A percentile compares a stretch with the other conserved stretches of the same genome.
Evolutionary conservation across 352 stramenopile genomes (phyloP).

Genomic region (Phytopythium aichiense): DNA sequence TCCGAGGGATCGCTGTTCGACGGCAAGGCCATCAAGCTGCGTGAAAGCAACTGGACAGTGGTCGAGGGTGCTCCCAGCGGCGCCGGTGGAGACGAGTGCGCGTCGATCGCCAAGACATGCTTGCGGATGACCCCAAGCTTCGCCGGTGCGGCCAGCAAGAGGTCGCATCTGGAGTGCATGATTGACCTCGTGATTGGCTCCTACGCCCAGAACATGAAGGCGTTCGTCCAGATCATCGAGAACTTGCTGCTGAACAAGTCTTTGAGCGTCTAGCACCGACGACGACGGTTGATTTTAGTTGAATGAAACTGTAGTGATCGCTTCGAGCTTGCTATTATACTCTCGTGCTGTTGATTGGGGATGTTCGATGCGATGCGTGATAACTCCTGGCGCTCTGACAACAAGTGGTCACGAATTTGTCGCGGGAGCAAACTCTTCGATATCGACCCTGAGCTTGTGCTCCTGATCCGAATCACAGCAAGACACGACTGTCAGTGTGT

Average conservation of each 20-base stretch:
- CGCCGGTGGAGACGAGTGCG: background rate
- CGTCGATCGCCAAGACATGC: slow-evolving; percentile 4
- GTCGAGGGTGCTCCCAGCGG: background rate
- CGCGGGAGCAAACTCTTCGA: background rate
- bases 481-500: too few species aligned
- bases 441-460: background rate
- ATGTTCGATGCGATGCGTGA: too few species aligned
- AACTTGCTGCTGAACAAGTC: slow-evolving; percentile 10
- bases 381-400: too few species aligned
- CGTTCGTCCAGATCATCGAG: slow-evolving; percentile 10
- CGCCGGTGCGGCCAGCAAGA: background rate
- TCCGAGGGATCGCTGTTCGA: slow-evolving; percentile 2
- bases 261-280: background rate
- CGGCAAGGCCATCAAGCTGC: background rate
- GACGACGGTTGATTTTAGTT: too few species aligned
- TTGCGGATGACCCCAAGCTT: slow-evolving; percentile 4
- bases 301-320: too few species aligned
- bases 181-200: slow-evolving; percentile 14
- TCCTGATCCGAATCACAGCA: background rate
- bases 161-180: background rate
- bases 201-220: slow-evolving; percentile 14
- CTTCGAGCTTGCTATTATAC: too few species aligned
- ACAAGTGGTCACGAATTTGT: background rate
- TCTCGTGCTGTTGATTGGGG: too few species aligned
- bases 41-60: slow-evolving; percentile 4